Base-by-base conservation (phyloP, 805 yeast genomes). In the Torulaspora maleeae region DNA sequence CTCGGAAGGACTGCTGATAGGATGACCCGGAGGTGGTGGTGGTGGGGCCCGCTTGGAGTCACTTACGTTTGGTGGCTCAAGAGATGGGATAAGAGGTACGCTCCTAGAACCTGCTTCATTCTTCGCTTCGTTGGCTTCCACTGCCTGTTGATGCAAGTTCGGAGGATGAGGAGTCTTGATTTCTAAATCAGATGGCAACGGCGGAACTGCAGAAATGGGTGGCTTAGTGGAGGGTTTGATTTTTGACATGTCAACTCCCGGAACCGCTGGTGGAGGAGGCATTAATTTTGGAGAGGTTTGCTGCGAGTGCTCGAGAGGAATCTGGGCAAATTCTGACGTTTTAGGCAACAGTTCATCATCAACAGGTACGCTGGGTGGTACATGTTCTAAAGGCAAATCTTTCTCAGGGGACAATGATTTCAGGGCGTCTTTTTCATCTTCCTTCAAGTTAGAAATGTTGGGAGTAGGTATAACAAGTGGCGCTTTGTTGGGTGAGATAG, bases 1-100 rank as follows among this genome's bases (percentile, higher is more conserved):
- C 15, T 9, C 30, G 3, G 29, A 7, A 20, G 30, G 38, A 22
- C 8, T 8, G 25, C 25, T 22, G 25, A 55, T 34, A 5, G 45
- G 43, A 16, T 48, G 29, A 20, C 52, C 47, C 22, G 57, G 53
- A 15, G 39, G 29, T 16, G 51, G 42, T 19, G 34, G 34, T 19
- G 34, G 41, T 20, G 35, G 35, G 11, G 32, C n/a, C 20, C 35
- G 20, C 35, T 32, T 32, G n/a, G 9, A n/a, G 25, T n/a, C 12
- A 12, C 27, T 17, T 6, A 12, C 12, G 11, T n/a, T 16, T 8
- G 27, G 35, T 8, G 61, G 56, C 5, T 27, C 16, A 17, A 16
- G 38, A 10, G 42, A 40, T 17, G 45, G 41, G 17, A 38, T 38
- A 13, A 41, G 41, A 17, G 41, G 45, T 9, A 13, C 33, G 12